Evolutionary conservation across 495 filamentous ascomycete genomes (phyloP).

Genomic region (Trichoderma erinaceum): DNA sequence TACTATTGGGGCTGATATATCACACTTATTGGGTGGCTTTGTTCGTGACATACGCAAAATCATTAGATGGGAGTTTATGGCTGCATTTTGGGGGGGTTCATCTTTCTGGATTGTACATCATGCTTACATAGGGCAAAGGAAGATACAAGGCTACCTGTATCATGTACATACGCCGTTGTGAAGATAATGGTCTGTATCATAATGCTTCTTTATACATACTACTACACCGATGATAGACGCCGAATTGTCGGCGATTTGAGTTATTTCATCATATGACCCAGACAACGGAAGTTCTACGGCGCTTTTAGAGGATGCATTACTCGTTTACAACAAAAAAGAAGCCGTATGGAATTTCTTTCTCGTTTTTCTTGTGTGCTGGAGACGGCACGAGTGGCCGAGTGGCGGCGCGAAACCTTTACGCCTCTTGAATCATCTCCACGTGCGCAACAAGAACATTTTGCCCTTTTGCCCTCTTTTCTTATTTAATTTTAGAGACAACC

Average conservation of each 20-base stretch:
- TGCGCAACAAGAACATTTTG: background rate
- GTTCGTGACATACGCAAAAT: background rate
- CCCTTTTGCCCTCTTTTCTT: background rate
- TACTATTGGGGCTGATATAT: background rate
- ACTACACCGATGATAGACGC: background rate
- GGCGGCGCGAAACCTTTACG: slow-evolving; percentile 5
- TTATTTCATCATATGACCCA: background rate
- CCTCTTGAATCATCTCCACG: slow-evolving; percentile 10
- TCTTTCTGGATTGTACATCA: background rate
- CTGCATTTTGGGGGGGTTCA: background rate
- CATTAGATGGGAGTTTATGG: slow-evolving; percentile 9
- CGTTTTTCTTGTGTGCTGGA: background rate
- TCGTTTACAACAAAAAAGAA: background rate
- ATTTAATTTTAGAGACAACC: background rate
- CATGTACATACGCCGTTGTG: background rate
- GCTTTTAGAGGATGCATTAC: background rate
- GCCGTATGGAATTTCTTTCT: background rate
- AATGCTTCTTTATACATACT: background rate
- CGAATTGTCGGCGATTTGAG: background rate
- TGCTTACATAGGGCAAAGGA: background rate
- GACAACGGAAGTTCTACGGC: background rate
- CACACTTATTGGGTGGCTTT: background rate
- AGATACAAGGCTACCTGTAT: background rate
- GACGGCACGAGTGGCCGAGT: background rate
- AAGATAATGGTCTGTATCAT: background rate